Evolutionary conservation across 805 yeast species (phyloP).

Genomic region (Saturnispora sanitii): DNA sequence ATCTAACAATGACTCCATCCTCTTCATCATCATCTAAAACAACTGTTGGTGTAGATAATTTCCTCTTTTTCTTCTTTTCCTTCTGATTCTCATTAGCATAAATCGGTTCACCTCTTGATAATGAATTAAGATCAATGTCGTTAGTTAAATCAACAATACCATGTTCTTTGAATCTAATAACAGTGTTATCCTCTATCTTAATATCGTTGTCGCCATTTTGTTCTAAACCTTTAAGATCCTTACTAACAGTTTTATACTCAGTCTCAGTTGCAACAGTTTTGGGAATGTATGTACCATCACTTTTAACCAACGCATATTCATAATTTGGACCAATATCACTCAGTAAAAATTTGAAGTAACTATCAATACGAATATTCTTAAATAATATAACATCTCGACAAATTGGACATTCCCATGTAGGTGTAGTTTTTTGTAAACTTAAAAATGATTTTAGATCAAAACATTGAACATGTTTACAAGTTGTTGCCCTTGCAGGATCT

Average conservation of each 20-base stretch:
- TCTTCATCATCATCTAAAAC: not conserved
- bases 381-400: conserved; percentile 48
- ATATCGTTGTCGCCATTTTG: not conserved
- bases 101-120: too few relatives aligned
- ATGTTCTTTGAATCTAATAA: conserved; percentile 7
- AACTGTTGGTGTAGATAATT: too few relatives aligned
- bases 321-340: conserved; percentile 41
- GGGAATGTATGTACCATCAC: conserved; percentile 67
- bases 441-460: conserved; percentile 74
- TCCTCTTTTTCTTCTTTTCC: too few relatives aligned
- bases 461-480: conserved; percentile 78
- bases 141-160: conserved; percentile 6
- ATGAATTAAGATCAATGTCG: conserved; percentile 1
- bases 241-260: conserved; percentile 7
- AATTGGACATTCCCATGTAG: conserved; percentile 85
- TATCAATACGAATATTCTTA: conserved; percentile 61
- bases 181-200: conserved; percentile 10
- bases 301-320: conserved; percentile 55
- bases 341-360: conserved; percentile 58
- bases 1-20: not conserved
- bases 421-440: conserved; percentile 65
- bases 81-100: too few relatives aligned
- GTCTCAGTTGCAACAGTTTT: conserved; percentile 10
- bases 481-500: conserved; percentile 59
- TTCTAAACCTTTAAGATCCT: not conserved